Evolutionary conservation across 2,329 filamentous ascomycete species (phyloP).

Genomic region (Arthrocladium fulminans): DNA sequence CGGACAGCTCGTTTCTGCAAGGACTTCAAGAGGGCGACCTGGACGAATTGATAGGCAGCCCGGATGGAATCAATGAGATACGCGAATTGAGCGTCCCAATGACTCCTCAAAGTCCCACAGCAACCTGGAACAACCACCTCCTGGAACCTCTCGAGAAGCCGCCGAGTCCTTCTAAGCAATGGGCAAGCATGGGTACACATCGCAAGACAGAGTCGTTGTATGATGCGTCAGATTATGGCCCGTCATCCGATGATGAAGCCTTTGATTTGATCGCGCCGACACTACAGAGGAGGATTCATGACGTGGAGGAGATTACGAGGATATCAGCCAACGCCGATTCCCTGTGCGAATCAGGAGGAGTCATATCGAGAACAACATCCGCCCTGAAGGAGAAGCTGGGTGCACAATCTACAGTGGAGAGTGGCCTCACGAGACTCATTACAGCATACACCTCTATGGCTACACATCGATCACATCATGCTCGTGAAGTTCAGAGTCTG

Average conservation of each 20-base stretch:
- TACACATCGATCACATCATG: constrained; percentile 53
- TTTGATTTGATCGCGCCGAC: constrained; percentile 44
- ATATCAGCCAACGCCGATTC: constrained; percentile 26
- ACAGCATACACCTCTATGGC: constrained; percentile 51
- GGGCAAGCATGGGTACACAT: constrained; percentile 22
- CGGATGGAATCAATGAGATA: constrained; percentile 16
- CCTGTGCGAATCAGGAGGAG: constrained; percentile 41
- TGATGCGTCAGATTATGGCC: constrained; percentile 51
- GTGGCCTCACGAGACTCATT: constrained; percentile 47
- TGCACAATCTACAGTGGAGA: constrained; percentile 46
- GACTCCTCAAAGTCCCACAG: constrained; percentile 19
- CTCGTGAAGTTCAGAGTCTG: constrained; percentile 49
- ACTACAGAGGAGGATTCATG: constrained; percentile 48
- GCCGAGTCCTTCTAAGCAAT: constrained; percentile 14
- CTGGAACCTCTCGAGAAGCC: constrained; percentile 31
- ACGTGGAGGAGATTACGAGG: constrained; percentile 46
- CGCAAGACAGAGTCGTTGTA: constrained; percentile 40
- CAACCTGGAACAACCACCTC: neutral
- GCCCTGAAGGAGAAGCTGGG: constrained; percentile 46
- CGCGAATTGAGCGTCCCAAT: constrained; percentile 18
- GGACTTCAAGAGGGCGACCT: constrained; percentile 30
- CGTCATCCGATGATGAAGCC: constrained; percentile 47
- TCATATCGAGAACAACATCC: constrained; percentile 45
- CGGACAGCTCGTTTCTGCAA: constrained; percentile 27
- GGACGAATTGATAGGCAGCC: constrained; percentile 14